Evolutionary conservation across 1,284 basidiomycete species (phyloP).

Genomic region (Apiotrichum sp.): DNA sequence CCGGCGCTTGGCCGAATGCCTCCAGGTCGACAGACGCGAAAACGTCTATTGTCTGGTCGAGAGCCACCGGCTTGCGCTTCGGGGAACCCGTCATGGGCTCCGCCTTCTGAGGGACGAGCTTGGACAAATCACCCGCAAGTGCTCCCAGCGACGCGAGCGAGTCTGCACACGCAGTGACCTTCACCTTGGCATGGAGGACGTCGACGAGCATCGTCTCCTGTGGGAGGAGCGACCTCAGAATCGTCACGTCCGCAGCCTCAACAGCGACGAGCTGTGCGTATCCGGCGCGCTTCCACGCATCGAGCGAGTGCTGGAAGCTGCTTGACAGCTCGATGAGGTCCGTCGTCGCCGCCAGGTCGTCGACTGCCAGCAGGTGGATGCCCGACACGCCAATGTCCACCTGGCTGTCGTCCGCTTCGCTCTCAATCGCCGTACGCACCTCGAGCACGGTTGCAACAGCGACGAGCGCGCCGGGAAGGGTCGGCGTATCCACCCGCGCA

Average conservation of each 20-base stretch:
- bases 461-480: conserved; percentile 60
- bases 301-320: conserved; percentile 25
- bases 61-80: conserved; percentile 7
- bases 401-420: conserved; percentile 56
- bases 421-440: conserved; percentile 65
- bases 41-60: conserved; percentile 38
- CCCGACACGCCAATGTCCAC: conserved; percentile 54
- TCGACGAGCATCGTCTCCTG: conserved; percentile 26
- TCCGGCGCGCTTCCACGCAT: conserved; percentile 57
- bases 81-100: not conserved
- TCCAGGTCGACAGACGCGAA: conserved; percentile 75
- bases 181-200: conserved; percentile 24
- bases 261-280: conserved; percentile 66
- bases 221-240: conserved; percentile 28
- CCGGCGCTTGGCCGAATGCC: conserved; percentile 66
- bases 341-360: conserved; percentile 52
- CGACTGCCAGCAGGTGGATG: conserved; percentile 56
- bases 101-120: conserved; percentile 21
- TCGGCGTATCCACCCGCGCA: conserved; percentile 57
- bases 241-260: conserved; percentile 50
- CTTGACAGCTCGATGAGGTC: conserved; percentile 22
- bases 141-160: conserved; percentile 39
- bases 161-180: conserved; percentile 47
- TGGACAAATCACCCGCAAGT: conserved; percentile 37
- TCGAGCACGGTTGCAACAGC: conserved; percentile 61